Evolutionary conservation across 176 grass and related monocot genomes (phyloP), one percentile per base, ranked within the genome.

Genomic region (Leersia perrieri): DNA sequence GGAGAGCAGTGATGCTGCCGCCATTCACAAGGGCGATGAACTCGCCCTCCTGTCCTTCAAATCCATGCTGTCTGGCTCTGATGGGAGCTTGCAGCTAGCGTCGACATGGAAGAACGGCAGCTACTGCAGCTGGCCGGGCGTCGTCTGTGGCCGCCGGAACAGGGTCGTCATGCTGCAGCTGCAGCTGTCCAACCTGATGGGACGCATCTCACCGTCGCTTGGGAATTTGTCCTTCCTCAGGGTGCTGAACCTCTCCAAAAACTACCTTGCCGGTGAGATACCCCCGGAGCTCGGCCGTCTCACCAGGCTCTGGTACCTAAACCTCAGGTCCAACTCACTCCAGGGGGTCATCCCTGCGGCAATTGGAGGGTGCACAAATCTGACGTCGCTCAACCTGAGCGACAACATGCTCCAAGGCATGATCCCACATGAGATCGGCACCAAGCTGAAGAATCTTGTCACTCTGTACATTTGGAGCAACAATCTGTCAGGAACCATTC

Each of bases 41-140:
- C 39, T 64, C 5, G 70, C 75, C 0, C 89, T 91, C 20, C 62
- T 91, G 5, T 76, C 74, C 62, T 91, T 91, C 33, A 91, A 87
- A 38, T 76, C 84, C 66, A 51, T 68, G 14, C 57, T 84, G 18
- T 65, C 32, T 12, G 33, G 83, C 23, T 39, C 63, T 4, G 65
- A 58, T 5, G 14, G 53, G 1, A 12, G 20, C 1, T 31, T n/a
- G n/a, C n/a, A n/a, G 3, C 77, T 91, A 47, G 76, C 80, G 2
- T 87, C 84, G n/a, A n/a, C n/a, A 22, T 87, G 84, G 84, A 90
- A 83, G 0, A 67, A 84, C 7, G 33, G 66, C 3, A 75, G 32
- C 22, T 75, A 36, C 33, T 91, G 85, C 27, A 60, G 30, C 7
- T 91, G 85, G 89, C 0, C 11, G 25, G 89, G 89, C 0, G 55